Percentiles rank a stretch among this genome's conserved stretches.
Evolutionary conservation across 2,329 filamentous ascomycete genomes (phyloP).

Genomic region (Amphichorda felina): DNA sequence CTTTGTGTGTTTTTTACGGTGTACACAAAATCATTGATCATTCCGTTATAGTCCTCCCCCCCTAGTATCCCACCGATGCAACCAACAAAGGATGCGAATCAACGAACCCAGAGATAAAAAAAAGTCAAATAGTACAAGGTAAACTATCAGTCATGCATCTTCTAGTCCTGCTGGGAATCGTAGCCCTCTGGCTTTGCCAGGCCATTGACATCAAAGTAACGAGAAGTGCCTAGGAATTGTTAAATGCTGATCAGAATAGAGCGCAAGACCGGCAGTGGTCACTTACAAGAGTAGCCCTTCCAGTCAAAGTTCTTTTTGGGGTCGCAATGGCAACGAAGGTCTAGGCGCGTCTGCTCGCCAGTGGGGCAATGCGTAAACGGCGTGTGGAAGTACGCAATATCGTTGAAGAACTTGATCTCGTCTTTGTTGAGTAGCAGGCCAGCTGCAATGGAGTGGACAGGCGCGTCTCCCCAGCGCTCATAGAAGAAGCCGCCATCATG

Average conservation of each 20-base stretch:
- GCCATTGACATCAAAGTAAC: slow-evolving; percentile 75
- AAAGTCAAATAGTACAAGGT: too few relatives aligned
- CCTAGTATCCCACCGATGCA: not conserved
- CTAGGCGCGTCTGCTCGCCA: slow-evolving; percentile 68
- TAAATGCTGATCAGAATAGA: not conserved
- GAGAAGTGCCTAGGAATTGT: slow-evolving; percentile 44
- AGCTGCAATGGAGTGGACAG: slow-evolving; percentile 95
- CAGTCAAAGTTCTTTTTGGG: slow-evolving; percentile 98
- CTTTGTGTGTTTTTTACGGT: not conserved
- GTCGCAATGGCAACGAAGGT: slow-evolving; percentile 89
- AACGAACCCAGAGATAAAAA: too few relatives aligned
- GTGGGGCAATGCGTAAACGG: slow-evolving; percentile 97
- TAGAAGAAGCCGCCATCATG: slow-evolving; percentile 96
- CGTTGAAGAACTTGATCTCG: slow-evolving; percentile 96
- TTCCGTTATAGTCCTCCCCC: not conserved
- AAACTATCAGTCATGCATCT: too few relatives aligned
- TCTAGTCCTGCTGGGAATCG: slow-evolving; percentile 53
- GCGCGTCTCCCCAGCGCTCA: slow-evolving; percentile 95
- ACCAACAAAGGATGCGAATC: not conserved
- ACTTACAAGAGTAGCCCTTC: slow-evolving; percentile 95
- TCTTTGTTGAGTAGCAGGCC: slow-evolving; percentile 79
- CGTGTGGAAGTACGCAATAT: slow-evolving; percentile 96
- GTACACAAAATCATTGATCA: not conserved
- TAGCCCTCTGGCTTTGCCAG: slow-evolving; percentile 77
- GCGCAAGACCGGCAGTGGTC: not conserved